Base-by-base conservation (phyloP, 768 basidiomycete species). In the Cantharellus cinnabarinus region DNA sequence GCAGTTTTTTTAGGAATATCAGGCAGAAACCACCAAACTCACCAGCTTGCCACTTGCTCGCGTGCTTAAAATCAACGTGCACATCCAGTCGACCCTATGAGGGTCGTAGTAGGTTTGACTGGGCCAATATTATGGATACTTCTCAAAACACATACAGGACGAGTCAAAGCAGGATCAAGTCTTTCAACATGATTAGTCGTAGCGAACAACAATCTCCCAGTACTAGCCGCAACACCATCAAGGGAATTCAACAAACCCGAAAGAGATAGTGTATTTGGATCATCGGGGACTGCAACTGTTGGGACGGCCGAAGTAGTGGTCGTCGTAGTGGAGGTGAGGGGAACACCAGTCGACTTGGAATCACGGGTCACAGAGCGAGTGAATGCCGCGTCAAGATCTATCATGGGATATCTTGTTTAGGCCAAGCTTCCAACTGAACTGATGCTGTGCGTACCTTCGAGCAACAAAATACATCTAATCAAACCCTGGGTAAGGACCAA, bases 181-280 rank as follows among this genome's bases (percentile, higher is more conserved):
- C 88, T 82, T 67, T 94, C 89, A 65, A 90, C 88, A 67, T 94
- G 90, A 71, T 95, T 95, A 7, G 88, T 90, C 4, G 88, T 90
- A 58, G 89, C 89, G 69, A 93, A 91, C 5, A 93, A 75, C 60
- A 94, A 76, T 83, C 87, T 81, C 69, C 87, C 87, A 69, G 89
- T 84, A 61, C 83, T 84, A 62, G 85, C 84, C 60, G 86, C 84
- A 57, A 88, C 84, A 58, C 85, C 85, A 70, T 89, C 86, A 54
- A 90, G 78, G 67, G 82, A 85, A 75, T 89, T 89, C 66, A 89
- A 70, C 58, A 90, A 74, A 57, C 88, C 88, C 69, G 85, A 88
- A 70, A 90, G 73, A 73, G 82, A 86, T 63, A 90, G 73, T 35
- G 86, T 89, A 57, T 85, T 88, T 58, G 85, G 86, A 66, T 87